Percentiles rank a stretch among this genome's conserved stretches.
Evolutionary conservation across 1,284 basidiomycete species (phyloP).

Genomic region (Trichosporon asahii): DNA sequence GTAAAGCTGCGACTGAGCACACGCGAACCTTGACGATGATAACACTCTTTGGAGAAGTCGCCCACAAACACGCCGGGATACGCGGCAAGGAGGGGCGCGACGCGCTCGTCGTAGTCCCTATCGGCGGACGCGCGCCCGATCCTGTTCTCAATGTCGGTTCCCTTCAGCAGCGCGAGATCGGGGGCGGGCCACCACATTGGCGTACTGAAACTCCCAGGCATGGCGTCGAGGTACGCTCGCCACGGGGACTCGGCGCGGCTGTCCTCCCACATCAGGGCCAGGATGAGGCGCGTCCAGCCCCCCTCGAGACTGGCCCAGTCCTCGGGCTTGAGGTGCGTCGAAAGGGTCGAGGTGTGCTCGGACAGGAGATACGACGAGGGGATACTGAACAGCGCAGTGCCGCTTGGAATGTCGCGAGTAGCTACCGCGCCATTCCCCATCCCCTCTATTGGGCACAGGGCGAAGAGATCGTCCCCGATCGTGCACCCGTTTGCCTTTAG

Average conservation of each 20-base stretch:
- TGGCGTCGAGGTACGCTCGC: slow-evolving; percentile 56
- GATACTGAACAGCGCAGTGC: slow-evolving; percentile 68
- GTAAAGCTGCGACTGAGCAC: slow-evolving; percentile 70
- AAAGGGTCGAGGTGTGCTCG: slow-evolving; percentile 66
- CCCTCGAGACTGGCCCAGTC: slow-evolving; percentile 65
- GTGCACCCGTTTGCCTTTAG: neutral
- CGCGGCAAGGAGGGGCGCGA: slow-evolving; percentile 58
- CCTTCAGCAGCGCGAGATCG: slow-evolving; percentile 67
- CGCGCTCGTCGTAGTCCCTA: slow-evolving; percentile 63
- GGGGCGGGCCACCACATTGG: slow-evolving; percentile 88
- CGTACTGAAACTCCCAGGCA: slow-evolving; percentile 76
- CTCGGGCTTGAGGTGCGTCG: slow-evolving; percentile 53
- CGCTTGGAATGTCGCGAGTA: slow-evolving; percentile 49
- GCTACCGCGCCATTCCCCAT: slow-evolving; percentile 52
- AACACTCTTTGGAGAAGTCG: slow-evolving; percentile 68
- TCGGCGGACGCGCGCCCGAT: slow-evolving; percentile 83
- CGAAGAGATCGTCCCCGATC: slow-evolving; percentile 19
- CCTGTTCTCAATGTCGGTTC: slow-evolving; percentile 84
- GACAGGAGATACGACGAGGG: slow-evolving; percentile 76
- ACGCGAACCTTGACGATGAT: slow-evolving; percentile 89
- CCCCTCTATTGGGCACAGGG: slow-evolving; percentile 31
- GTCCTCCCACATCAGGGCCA: slow-evolving; percentile 94
- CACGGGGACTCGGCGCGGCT: slow-evolving; percentile 61
- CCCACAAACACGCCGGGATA: slow-evolving; percentile 68
- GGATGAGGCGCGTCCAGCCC: slow-evolving; percentile 82